These are phyloP conservation scores for Metarhizium humberi DNA, from an alignment of 2,329 filamentous ascomycete genomes.

Conservation along the genomic window DNA sequence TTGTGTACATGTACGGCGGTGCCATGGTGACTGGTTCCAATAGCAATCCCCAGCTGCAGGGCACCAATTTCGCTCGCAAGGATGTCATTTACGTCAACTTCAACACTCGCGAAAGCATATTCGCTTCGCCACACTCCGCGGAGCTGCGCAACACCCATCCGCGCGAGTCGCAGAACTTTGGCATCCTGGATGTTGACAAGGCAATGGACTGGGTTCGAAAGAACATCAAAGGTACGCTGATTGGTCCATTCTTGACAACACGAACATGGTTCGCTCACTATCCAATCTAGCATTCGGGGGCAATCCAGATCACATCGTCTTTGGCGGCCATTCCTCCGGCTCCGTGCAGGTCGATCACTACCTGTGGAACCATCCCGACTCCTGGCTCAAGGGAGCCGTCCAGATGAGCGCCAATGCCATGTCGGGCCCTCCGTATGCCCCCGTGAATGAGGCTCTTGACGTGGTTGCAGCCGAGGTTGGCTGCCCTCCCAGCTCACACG, in stretches of 20 bases:
- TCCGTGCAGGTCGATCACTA: conserved; percentile 30
- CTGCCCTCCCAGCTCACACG: conserved; percentile 16
- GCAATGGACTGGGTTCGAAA: background rate
- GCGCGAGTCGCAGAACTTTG: background rate
- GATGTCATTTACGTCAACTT: conserved; percentile 28
- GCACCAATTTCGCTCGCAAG: conserved; percentile 25
- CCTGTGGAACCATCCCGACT: conserved; percentile 29
- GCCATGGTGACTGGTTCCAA: conserved; percentile 22
- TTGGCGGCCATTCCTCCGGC: conserved; percentile 31
- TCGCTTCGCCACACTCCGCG: conserved; percentile 32
- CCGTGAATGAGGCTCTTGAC: conserved; percentile 25
- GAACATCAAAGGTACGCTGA: background rate
- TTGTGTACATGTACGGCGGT: conserved; percentile 33
- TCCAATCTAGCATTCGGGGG: conserved; percentile 28
- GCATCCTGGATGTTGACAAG: background rate
- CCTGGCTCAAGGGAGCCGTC: conserved; percentile 27
- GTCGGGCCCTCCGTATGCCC: conserved; percentile 29
- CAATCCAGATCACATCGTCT: conserved; percentile 33
- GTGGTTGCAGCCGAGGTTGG: conserved; percentile 26
- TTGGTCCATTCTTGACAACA: background rate
- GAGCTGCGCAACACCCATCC: conserved; percentile 16
- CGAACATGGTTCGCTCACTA: background rate
- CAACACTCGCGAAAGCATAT: conserved; percentile 32
- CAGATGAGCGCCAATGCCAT: conserved; percentile 33
- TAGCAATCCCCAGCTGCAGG: conserved; percentile 29